Conservation (phyloP, 345 rosid species). For the Eucalyptus albens region DNA sequence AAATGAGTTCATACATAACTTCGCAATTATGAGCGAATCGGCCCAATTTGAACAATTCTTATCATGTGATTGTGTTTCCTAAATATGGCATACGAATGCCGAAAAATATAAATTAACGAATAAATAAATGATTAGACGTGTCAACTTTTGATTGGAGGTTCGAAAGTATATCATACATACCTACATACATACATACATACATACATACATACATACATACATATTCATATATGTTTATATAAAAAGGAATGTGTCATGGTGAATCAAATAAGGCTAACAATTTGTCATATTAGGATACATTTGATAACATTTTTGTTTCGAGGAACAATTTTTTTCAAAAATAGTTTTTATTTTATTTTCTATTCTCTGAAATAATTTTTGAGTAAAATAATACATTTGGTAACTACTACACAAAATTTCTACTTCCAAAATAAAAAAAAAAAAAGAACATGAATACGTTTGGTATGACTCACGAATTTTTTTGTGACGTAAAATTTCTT, state of each 20-base stretch:
- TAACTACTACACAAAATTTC: no score
- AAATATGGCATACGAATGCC: background rate
- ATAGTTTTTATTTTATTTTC: no score
- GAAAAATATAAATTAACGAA: background rate
- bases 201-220: no score
- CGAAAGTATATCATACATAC: background rate
- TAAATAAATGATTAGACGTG: background rate
- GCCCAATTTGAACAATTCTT: background rate
- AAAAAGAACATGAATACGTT: no score
- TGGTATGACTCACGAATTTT: no score
- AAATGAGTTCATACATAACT: background rate
- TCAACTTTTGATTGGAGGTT: background rate
- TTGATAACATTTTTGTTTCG: no score
- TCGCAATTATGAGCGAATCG: background rate
- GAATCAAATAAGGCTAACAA: background rate
- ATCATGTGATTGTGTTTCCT: background rate
- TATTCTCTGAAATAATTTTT: no score
- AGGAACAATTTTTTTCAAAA: no score
- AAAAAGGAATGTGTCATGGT: background rate
- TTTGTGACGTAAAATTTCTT: no score
- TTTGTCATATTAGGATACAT: background rate
- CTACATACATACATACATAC: background rate
- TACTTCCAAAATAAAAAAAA: no score
- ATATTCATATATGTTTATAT: no score
- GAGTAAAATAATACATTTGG: rapidly evolving